Conservation (phyloP, 2,329 filamentous ascomycete species). For the Phialemonium atrogriseum region DNA sequence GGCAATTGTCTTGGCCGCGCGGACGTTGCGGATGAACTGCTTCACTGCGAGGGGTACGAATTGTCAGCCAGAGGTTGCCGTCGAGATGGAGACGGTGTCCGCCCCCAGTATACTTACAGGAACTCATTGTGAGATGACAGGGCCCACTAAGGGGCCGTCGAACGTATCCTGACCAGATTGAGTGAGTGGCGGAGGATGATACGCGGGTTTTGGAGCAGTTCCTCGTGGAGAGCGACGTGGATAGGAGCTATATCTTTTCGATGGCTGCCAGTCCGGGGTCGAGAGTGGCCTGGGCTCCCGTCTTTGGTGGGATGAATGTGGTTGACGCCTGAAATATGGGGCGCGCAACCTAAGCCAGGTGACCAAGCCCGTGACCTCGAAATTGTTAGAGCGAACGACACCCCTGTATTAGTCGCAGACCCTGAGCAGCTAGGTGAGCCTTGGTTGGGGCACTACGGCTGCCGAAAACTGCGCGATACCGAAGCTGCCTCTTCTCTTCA, state of each 20-base stretch:
- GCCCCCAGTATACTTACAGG: constrained; percentile 1
- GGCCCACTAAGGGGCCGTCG: constrained; percentile 5
- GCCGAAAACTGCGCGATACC: no score
- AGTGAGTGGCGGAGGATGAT: neutral
- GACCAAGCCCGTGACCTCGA: no score
- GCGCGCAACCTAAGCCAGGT: no score
- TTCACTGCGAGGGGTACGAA: constrained; percentile 58
- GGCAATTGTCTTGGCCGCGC: constrained; percentile 96
- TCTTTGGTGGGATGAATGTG: constrained; percentile 3
- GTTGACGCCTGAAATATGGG: constrained; percentile 1
- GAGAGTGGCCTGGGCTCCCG: no score
- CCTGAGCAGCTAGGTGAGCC: no score
- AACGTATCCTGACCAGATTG: constrained; percentile 3
- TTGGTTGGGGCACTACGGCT: no score
- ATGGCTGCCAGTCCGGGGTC: no score
- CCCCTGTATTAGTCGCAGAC: no score
- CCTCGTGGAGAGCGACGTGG: neutral
- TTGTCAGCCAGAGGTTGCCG: neutral
- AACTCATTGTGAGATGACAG: constrained; percentile 3
- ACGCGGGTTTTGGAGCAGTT: neutral
- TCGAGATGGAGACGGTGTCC: neutral
- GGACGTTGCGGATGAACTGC: constrained; percentile 98
- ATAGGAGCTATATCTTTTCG: neutral
- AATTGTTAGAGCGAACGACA: no score
- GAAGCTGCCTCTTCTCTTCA: no score